A percentile compares a stretch with the other conserved stretches of the same genome.
Evolutionary conservation across 495 filamentous ascomycete genomes (phyloP).

Genomic region (Copromyces sp.): DNA sequence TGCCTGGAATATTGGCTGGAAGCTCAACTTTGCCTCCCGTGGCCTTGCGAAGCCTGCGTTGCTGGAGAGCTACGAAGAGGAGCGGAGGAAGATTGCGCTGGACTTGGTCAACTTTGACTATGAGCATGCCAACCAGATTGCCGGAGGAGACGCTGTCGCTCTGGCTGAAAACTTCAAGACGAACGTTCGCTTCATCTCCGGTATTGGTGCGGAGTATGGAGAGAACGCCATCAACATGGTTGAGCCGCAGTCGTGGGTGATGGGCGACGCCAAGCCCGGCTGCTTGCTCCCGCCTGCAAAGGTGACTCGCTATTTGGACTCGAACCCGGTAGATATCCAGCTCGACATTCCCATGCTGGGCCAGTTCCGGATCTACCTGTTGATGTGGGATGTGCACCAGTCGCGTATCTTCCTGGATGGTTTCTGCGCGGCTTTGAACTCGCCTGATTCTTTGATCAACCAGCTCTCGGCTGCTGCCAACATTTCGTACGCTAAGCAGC

Average conservation of each 20-base stretch:
- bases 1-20: conserved; percentile 69
- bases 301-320: conserved; percentile 57
- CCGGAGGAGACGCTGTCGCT: conserved; percentile 43
- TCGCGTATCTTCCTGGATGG: conserved; percentile 42
- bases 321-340: conserved; percentile 61
- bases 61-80: conserved; percentile 54
- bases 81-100: conserved; percentile 50
- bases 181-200: conserved; percentile 58
- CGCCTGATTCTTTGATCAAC: conserved; percentile 35
- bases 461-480: conserved; percentile 37
- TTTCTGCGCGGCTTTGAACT: conserved; percentile 37
- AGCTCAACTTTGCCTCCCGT: conserved; percentile 52
- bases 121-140: conserved; percentile 48
- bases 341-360: conserved; percentile 60
- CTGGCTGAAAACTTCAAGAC: conserved; percentile 53
- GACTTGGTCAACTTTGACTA: conserved; percentile 61
- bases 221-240: conserved; percentile 46
- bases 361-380: conserved; percentile 59
- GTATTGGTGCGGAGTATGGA: conserved; percentile 54
- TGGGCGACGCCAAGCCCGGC: conserved; percentile 43
- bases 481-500: conserved; percentile 43
- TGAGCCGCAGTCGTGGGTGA: conserved; percentile 25
- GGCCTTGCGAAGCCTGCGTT: conserved; percentile 43
- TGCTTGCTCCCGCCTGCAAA: conserved; percentile 51
- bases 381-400: conserved; percentile 45